phyloP scores from a whole-genome alignment of 106 monocot species.

The Dioscorea dumetorum region DNA sequence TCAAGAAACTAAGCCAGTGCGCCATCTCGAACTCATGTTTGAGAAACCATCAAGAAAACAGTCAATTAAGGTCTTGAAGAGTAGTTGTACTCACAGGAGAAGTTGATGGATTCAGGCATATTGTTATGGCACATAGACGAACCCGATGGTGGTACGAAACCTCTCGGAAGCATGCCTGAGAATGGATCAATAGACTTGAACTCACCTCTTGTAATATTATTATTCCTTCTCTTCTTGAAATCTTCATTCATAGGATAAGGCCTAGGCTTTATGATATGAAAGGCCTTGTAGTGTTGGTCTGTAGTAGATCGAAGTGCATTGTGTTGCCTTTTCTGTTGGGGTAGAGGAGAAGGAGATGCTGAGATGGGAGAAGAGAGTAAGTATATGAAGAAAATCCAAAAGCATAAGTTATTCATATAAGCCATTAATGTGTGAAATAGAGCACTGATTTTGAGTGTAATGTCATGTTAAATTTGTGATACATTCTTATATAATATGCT shows the following conservation, averaged over 20 bases:
- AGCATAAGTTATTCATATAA: background rate
- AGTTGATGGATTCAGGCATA: background rate
- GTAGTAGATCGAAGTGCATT: background rate
- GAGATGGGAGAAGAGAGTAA: background rate
- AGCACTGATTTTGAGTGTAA: too few relatives aligned
- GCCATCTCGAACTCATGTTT: too few relatives aligned
- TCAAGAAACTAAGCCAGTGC: too few relatives aligned
- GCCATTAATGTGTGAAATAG: background rate
- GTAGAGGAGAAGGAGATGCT: background rate
- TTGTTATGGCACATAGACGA: slow-evolving; percentile 2
- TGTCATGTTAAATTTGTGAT: too few relatives aligned
- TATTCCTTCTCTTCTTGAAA: background rate
- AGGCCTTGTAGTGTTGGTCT: background rate
- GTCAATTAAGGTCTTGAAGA: background rate
- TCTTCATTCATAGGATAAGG: background rate
- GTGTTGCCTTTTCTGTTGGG: background rate
- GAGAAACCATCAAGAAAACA: too few relatives aligned
- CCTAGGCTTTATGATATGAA: background rate
- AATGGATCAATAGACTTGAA: background rate
- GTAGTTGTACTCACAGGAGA: background rate
- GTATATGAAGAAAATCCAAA: background rate
- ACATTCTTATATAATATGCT: too few relatives aligned
- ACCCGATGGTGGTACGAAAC: slow-evolving; percentile 3
- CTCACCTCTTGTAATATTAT: background rate
- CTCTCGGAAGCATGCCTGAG: slow-evolving; percentile 5